Evolutionary conservation across 2,329 filamentous ascomycete species (phyloP).

Genomic region (Phialocephala sp.): DNA sequence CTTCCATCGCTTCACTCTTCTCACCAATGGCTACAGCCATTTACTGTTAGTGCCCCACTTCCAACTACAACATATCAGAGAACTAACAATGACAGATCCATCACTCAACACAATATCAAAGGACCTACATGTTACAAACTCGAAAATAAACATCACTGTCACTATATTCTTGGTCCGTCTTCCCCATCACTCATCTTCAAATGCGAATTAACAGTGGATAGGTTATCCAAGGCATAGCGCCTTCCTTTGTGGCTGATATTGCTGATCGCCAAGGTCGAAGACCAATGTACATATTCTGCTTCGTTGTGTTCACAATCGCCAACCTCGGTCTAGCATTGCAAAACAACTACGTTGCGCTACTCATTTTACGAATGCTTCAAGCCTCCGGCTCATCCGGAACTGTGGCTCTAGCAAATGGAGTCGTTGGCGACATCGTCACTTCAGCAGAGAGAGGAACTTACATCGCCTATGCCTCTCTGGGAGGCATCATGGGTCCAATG

Average conservation of each 20-base stretch:
- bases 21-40: slow-evolving; percentile 25
- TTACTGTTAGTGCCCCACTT: slow-evolving; percentile 22
- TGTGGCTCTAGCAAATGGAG: slow-evolving; percentile 60
- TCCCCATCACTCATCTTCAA: neutral
- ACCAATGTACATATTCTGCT: slow-evolving; percentile 59
- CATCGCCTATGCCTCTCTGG: slow-evolving; percentile 63
- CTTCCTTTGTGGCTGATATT: slow-evolving; percentile 60
- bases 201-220: neutral
- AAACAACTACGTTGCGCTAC: slow-evolving; percentile 54
- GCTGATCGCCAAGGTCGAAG: slow-evolving; percentile 60
- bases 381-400: slow-evolving; percentile 63
- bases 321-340: slow-evolving; percentile 60
- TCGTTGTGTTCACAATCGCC: slow-evolving; percentile 57
- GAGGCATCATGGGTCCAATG: slow-evolving; percentile 36
- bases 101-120: slow-evolving; percentile 25
- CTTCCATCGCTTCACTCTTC: slow-evolving; percentile 18
- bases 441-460: slow-evolving; percentile 66
- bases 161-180: slow-evolving; percentile 21
- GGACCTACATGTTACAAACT: slow-evolving; percentile 23
- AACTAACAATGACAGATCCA: slow-evolving; percentile 12
- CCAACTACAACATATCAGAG: neutral
- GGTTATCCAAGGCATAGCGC: slow-evolving; percentile 58
- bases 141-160: slow-evolving; percentile 25
- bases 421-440: slow-evolving; percentile 68
- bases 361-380: slow-evolving; percentile 49